Base-by-base conservation (phyloP, 139 green algal genomes). In the Chlorella ohadii region DNA sequence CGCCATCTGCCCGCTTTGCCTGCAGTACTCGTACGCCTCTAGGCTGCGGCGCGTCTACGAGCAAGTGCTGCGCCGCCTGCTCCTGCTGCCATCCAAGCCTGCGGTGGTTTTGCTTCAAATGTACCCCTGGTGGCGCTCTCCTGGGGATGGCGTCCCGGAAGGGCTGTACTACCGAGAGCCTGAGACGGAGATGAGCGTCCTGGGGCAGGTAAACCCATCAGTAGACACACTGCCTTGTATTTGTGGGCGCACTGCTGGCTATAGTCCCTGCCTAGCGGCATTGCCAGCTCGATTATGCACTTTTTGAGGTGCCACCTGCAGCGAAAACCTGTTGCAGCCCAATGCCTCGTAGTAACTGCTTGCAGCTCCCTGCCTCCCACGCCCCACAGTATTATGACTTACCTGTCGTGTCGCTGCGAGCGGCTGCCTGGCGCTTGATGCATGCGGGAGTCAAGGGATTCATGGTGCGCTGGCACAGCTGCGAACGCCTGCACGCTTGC, bases 331-430 rank as follows among this genome's bases (percentile, higher is more conserved):
- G 22, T 23, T 5, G 22, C 59, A n/a, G n/a, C 20, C 41, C 39
- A 20, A 6, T 22, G 19, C 71, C 22, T 63, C 3, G 17, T 39
- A n/a, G n/a, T n/a, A n/a, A n/a, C n/a, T 34, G 7, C 16, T 66
- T 2, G 13, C 23, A 5, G 57, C 12, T 13, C 39, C 28, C n/a
- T 39, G 64, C 44, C 11, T 55, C 6, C 11, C 11, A 11, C 44
- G n/a, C 11, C 11, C n/a, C 20, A 16, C 72, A 79, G 56, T 81
- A 81, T 13, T 81, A 81, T 25, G 75, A 81, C 75, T 13, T 81
- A 19, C 75, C 75, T 0, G 70, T 59, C 1, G 47, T 81, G 11
- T 81, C 75, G 23, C 13, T 81, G 55, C 33, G 75, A 20, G 55
- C 75, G 3, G 75, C 75, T 15, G 57, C 28, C 3, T 81, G 75